Conservation (phyloP, 345 rosid species). For the Arabis alpina region DNA sequence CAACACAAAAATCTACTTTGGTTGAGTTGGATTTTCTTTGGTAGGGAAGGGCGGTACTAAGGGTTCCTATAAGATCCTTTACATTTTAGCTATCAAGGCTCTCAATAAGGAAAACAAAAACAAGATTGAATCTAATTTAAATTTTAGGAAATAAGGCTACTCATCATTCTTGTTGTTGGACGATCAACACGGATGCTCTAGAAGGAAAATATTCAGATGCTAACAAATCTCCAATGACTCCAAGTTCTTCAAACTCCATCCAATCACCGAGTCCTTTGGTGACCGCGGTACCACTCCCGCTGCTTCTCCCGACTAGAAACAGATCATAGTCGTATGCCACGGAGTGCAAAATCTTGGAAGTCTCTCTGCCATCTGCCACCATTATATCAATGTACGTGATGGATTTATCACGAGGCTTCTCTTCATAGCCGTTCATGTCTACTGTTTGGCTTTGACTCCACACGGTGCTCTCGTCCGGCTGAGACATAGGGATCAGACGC, state of each 20-base stretch:
- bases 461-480: background rate
- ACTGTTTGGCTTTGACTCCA: constrained; percentile 34
- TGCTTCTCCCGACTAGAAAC: constrained; percentile 57
- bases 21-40: too few relatives aligned
- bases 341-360: constrained; percentile 40
- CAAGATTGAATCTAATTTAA: constrained; percentile 6
- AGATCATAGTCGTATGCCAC: constrained; percentile 48
- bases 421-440: constrained; percentile 20
- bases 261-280: constrained; percentile 58
- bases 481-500: constrained; percentile 19
- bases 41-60: too few relatives aligned
- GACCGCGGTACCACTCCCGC: constrained; percentile 39
- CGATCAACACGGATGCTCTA: constrained; percentile 52
- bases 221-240: constrained; percentile 63
- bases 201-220: constrained; percentile 57
- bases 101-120: background rate
- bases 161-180: constrained; percentile 55
- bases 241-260: constrained; percentile 69
- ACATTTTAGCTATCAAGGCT: too few relatives aligned
- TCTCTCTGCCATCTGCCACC: constrained; percentile 50
- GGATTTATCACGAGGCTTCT: constrained; percentile 7
- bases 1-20: background rate
- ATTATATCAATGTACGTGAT: constrained; percentile 29
- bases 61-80: too few relatives aligned
- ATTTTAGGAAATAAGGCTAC: background rate